Base-by-base conservation (phyloP, 495 filamentous ascomycete species). In the Tuber calosporum region DNA sequence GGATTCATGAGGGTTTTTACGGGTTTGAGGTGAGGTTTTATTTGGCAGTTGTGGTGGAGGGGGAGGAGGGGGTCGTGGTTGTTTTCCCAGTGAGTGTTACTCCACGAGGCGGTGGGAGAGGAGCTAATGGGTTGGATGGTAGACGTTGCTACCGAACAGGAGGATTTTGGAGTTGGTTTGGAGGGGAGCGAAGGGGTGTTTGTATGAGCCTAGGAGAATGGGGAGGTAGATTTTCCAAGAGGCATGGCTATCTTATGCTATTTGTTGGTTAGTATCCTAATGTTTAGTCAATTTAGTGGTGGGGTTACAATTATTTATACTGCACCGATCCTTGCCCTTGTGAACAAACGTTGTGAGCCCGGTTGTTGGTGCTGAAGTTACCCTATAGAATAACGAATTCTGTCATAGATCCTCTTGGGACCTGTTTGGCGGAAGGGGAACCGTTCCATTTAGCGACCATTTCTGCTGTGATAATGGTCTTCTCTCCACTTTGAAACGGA, bases 1-100 rank as follows among this genome's bases (percentile, higher is more conserved):
- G 97, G 72, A 91, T 99, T 67, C 93, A 97, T 82, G 95, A 99
- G 83, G 95, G 94, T 42, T 98, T 98, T 83, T 88, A 88, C 74
- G 94, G 95, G 58, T 96, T 97, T 81, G 92, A 93, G 83, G 94
- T 97, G 68, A 85, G 90, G 71, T 96, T 93, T 82, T 97, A 97
- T 82, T 84, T 99, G 20, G 88, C 90, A 15, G 91, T 98, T 17
- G 90, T 97, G 76, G 94, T 98, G 68, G 91, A 96, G 80, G 94
- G 91, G 48, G 95, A 98, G 84, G 88, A 89, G 72, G 89, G 92
- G 70, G 88, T 95, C 20, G 90, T 97, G 15, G 94, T 99, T 40
- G 93, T 98, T 6, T 99, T 98, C 82, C 95, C 94, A 82, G 88
- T 87, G 72, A 82, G 97, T 71, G 81, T 96, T 70, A 92, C 92